Base-by-base conservation (phyloP, 371 early-diverging fungal species). In the Batkoa obscura region DNA sequence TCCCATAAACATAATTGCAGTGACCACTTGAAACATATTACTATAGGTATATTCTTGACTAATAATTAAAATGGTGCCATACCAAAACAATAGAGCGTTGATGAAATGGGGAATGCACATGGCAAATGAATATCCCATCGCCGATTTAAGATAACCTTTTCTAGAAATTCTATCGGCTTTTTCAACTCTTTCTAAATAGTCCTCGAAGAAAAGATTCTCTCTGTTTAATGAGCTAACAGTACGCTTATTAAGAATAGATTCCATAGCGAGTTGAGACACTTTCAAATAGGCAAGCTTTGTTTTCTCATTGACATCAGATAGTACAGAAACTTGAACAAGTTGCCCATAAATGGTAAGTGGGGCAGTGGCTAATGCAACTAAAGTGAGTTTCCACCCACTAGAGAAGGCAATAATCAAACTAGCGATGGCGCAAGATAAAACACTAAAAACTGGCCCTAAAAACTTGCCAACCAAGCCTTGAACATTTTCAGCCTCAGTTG, bases 191-290 rank as follows among this genome's bases (percentile, higher is more conserved):
- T 65, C 58, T n/a, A 56, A 55, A 57, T 83, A 90, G 50, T 70
- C 62, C 13, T 53, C 50, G 63, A 78, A 75, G 57, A 90, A 84
- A 33, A 69, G 64, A 17, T 50, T 38, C 61, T 95, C 90, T 59
- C 84, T 80, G 33, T 81, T 84, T 15, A 95, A 71, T 1, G 84
- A 72, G 41, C 80, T 76, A 17, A 95, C 87, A 0, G 94, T 93
- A 37, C 91, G 77, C 42, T 93, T 83, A 62, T 80, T 78, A 52
- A 75, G 74, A 55, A 92, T 79, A 13, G 88, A 85, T 64, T 95
- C 96, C 61, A 76, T 74, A 50, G 89, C 86, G 43, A 79, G 74
- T 65, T 80, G 77, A 58, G 80, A 79, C 42, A 82, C 74, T 33
- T 74, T 68, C 60, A 79, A 76, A 57, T 84, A 83, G 0, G 81